These are phyloP conservation scores for Eimeria necatrix DNA, from an alignment of 169 alveolate genomes.

Conservation along the genomic window DNA sequence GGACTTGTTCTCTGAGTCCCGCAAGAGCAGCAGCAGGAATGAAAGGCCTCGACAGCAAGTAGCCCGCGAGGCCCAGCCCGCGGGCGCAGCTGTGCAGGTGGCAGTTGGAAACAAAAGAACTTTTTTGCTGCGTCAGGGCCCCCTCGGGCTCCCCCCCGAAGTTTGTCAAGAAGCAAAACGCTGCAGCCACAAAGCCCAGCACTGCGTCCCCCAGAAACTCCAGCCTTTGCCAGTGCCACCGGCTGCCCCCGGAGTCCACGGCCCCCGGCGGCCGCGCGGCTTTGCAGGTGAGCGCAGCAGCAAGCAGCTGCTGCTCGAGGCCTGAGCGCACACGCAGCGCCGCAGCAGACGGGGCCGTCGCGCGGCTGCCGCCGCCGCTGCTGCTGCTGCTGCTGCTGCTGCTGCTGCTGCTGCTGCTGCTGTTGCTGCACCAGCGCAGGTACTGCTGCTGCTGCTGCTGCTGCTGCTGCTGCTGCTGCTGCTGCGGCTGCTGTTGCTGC, in stretches of 20 bases:
- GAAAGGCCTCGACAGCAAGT: conserved; percentile 17
- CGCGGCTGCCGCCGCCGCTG: too few relatives aligned
- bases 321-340: too few relatives aligned
- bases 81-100: background rate
- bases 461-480: too few relatives aligned
- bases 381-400: too few relatives aligned
- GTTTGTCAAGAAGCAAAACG: background rate
- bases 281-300: background rate
- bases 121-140: background rate
- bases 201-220: conserved; percentile 69
- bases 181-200: background rate
- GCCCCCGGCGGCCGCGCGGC: conserved; percentile 24
- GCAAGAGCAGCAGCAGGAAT: background rate
- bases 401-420: too few relatives aligned
- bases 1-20: background rate
- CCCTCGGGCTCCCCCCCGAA: background rate
- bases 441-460: too few relatives aligned
- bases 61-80: background rate
- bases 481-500: too few relatives aligned
- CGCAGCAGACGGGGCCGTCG: too few relatives aligned
- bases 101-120: background rate
- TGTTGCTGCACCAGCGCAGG: too few relatives aligned
- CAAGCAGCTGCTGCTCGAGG: background rate
- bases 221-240: conserved; percentile 47
- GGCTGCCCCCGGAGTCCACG: conserved; percentile 9